These are phyloP conservation scores for Gossypium bickii DNA, from an alignment of 345 rosid genomes.

Conservation along the genomic window DNA sequence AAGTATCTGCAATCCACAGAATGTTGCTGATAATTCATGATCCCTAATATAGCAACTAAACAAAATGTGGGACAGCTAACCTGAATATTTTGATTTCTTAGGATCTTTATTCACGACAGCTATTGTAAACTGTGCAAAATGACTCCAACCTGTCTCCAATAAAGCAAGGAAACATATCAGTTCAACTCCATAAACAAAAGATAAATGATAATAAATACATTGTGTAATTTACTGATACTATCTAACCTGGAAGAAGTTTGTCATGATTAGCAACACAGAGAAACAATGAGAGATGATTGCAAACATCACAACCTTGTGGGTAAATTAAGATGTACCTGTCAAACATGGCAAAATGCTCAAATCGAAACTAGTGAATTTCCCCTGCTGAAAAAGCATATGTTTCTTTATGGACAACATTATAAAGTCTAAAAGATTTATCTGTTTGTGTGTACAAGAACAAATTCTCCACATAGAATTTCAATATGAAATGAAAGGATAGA, in stretches of 20 bases:
- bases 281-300: slow-evolving; percentile 87
- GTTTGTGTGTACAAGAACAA: background rate
- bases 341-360: slow-evolving; percentile 16
- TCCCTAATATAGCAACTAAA: background rate
- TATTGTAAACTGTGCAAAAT: slow-evolving; percentile 93
- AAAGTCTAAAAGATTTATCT: background rate
- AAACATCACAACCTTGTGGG: slow-evolving; percentile 89
- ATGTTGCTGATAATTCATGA: slow-evolving; percentile 24
- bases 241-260: slow-evolving; percentile 89
- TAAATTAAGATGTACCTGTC: slow-evolving; percentile 84
- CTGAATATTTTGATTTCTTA: slow-evolving; percentile 84
- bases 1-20: slow-evolving; percentile 54
- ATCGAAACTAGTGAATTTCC: slow-evolving; percentile 6
- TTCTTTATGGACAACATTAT: background rate
- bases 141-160: slow-evolving; percentile 78
- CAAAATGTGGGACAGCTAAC: slow-evolving; percentile 36
- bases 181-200: slow-evolving; percentile 2
- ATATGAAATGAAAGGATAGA: background rate
- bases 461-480: background rate
- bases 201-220: background rate
- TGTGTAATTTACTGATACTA: background rate
- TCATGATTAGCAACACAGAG: slow-evolving; percentile 90
- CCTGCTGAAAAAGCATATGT: background rate
- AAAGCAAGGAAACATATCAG: slow-evolving; percentile 10
- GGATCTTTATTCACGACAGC: slow-evolving; percentile 89